A percentile compares a stretch with the other conserved stretches of the same genome.
Evolutionary conservation across 2,329 filamentous ascomycete genomes (phyloP).

Genomic region (Fonsecaea nubica): DNA sequence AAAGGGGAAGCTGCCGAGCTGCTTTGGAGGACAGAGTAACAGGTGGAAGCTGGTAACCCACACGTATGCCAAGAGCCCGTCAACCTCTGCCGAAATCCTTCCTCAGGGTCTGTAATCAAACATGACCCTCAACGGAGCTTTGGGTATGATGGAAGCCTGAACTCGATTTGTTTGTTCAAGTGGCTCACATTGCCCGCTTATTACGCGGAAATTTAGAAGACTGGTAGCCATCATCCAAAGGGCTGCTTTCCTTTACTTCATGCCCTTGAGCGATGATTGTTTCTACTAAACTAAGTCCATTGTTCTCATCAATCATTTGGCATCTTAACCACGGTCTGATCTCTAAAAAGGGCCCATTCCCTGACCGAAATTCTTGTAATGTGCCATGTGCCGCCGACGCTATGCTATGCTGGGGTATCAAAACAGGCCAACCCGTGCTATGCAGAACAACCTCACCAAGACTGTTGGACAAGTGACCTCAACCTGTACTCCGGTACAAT

Average conservation of each 20-base stretch:
- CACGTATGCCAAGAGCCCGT: slow-evolving; percentile 8
- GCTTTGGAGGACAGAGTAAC: slow-evolving; percentile 8
- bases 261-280: slow-evolving; percentile 5
- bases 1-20: slow-evolving; percentile 22
- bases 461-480: slow-evolving; percentile 23
- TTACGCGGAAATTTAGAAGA: background rate
- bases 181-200: background rate
- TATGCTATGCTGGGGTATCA: slow-evolving; percentile 39
- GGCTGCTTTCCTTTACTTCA: slow-evolving; percentile 16
- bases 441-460: slow-evolving; percentile 37
- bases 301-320: slow-evolving; percentile 32
- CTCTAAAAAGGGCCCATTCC: slow-evolving; percentile 11
- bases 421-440: slow-evolving; percentile 35
- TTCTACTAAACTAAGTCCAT: slow-evolving; percentile 22
- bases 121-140: background rate
- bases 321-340: slow-evolving; percentile 13
- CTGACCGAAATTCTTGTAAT: slow-evolving; percentile 14
- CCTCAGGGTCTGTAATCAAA: background rate
- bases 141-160: background rate
- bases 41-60: slow-evolving; percentile 5
- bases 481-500: slow-evolving; percentile 31
- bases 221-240: slow-evolving; percentile 23
- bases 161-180: slow-evolving; percentile 6
- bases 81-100: background rate
- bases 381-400: slow-evolving; percentile 34